Evolutionary conservation across 768 basidiomycete species (phyloP).

Genomic region (Termitomyces sp.): DNA sequence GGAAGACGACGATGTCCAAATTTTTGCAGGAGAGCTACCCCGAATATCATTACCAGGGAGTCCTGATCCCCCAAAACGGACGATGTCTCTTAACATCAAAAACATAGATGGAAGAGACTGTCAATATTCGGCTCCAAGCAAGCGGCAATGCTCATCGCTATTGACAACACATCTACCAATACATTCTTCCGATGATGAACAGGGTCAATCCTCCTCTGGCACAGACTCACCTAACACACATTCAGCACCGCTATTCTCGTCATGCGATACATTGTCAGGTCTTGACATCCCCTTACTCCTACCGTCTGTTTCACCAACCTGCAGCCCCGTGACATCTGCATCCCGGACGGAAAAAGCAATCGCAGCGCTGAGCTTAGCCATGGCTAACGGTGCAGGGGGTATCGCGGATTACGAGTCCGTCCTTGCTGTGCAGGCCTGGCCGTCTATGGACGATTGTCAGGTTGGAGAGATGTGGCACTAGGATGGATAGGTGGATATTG

Average conservation of each 20-base stretch:
- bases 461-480: conserved; percentile 56
- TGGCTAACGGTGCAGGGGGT: conserved; percentile 63
- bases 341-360: conserved; percentile 57
- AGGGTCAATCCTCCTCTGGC: conserved; percentile 15
- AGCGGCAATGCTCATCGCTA: conserved; percentile 30
- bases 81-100: conserved; percentile 43
- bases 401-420: conserved; percentile 55
- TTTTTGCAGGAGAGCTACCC: conserved; percentile 42
- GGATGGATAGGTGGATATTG: not conserved
- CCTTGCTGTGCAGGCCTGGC: conserved; percentile 32
- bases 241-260: not conserved
- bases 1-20: conserved; percentile 58
- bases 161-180: conserved; percentile 24
- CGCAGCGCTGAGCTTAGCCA: conserved; percentile 54
- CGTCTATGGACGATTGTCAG: conserved; percentile 37
- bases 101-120: conserved; percentile 26
- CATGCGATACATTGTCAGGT: not conserved
- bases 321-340: conserved; percentile 20
- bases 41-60: conserved; percentile 17
- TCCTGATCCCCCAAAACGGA: conserved; percentile 33
- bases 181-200: conserved; percentile 35
- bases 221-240: conserved; percentile 6
- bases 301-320: not conserved
- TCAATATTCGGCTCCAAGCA: conserved; percentile 3
- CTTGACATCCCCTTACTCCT: not conserved